phyloP scores from a whole-genome alignment of 257 asterid species.

The Striga asiatica region DNA sequence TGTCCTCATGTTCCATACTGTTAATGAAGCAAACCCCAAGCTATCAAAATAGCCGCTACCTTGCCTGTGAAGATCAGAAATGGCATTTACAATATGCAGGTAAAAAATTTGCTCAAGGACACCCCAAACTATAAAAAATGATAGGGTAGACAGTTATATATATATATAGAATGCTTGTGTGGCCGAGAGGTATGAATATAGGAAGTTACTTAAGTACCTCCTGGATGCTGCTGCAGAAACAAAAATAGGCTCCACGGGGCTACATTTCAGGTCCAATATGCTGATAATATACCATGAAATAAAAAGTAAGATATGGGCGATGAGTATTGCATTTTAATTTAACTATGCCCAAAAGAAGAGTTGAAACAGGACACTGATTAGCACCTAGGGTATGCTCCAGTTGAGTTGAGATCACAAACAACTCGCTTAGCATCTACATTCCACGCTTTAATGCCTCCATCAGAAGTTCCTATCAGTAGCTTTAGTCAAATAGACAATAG shows the following conservation, averaged over 20 bases:
- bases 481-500: slow-evolving; percentile 39
- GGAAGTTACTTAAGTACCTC: slow-evolving; percentile 38
- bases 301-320: slow-evolving; percentile 8
- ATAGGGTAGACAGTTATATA: neutral
- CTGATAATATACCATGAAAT: slow-evolving; percentile 29
- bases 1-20: slow-evolving; percentile 98
- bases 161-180: neutral
- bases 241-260: slow-evolving; percentile 97
- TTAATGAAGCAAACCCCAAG: slow-evolving; percentile 82
- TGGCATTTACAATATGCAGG: neutral
- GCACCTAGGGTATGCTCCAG: slow-evolving; percentile 79
- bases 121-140: too few relatives aligned
- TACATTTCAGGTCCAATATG: slow-evolving; percentile 92
- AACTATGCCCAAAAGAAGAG: slow-evolving; percentile 14
- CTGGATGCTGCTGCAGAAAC: slow-evolving; percentile 92
- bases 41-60: slow-evolving; percentile 41
- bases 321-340: slow-evolving; percentile 2
- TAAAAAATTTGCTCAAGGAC: neutral
- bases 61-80: slow-evolving; percentile 38
- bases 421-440: slow-evolving; percentile 93
- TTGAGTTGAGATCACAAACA: slow-evolving; percentile 78
- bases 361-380: neutral
- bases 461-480: slow-evolving; percentile 98
- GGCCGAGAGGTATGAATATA: neutral
- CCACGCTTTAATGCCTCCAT: slow-evolving; percentile 98